A percentile compares a stretch with the other conserved stretches of the same genome.
These are phyloP conservation scores for Penicillium olsonii DNA, from an alignment of 2,329 filamentous ascomycete species.

Conservation along the genomic window DNA sequence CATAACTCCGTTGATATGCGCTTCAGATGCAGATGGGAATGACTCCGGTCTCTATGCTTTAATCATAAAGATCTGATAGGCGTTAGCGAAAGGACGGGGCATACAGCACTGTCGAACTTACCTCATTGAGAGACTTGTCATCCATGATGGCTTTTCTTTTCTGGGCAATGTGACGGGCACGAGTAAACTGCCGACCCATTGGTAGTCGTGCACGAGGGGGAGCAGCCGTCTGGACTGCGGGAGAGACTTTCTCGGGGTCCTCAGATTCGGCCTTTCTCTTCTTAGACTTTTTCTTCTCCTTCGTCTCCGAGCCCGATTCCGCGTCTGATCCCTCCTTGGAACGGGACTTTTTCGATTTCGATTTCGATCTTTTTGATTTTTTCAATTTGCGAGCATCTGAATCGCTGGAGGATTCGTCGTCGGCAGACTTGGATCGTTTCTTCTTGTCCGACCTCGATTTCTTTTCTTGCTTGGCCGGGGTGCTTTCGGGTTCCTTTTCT, in stretches of 20 bases:
- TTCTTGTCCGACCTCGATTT: slow-evolving; percentile 38
- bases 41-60: slow-evolving; percentile 25
- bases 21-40: slow-evolving; percentile 10
- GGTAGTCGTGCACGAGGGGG: slow-evolving; percentile 50
- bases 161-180: slow-evolving; percentile 81
- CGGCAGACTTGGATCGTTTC: slow-evolving; percentile 1
- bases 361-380: slow-evolving; percentile 18
- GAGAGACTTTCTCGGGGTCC: slow-evolving; percentile 26
- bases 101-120: slow-evolving; percentile 42
- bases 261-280: slow-evolving; percentile 39
- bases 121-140: slow-evolving; percentile 81
- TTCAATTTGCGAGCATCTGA: slow-evolving; percentile 15
- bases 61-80: slow-evolving; percentile 27
- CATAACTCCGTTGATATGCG: slow-evolving; percentile 11
- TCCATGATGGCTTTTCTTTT: slow-evolving; percentile 84
- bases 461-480: slow-evolving; percentile 55
- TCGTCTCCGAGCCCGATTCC: slow-evolving; percentile 23
- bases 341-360: slow-evolving; percentile 13
- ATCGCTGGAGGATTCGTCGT: slow-evolving; percentile 13
- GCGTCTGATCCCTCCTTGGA: slow-evolving; percentile 24
- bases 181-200: slow-evolving; percentile 69
- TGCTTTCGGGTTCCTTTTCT: slow-evolving; percentile 43
- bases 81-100: slow-evolving; percentile 4
- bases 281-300: slow-evolving; percentile 36
- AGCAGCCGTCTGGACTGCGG: slow-evolving; percentile 30